These are phyloP conservation scores for Pseudomonodictys pantanalensis DNA, from an alignment of 495 filamentous ascomycete species.

Conservation along the genomic window DNA sequence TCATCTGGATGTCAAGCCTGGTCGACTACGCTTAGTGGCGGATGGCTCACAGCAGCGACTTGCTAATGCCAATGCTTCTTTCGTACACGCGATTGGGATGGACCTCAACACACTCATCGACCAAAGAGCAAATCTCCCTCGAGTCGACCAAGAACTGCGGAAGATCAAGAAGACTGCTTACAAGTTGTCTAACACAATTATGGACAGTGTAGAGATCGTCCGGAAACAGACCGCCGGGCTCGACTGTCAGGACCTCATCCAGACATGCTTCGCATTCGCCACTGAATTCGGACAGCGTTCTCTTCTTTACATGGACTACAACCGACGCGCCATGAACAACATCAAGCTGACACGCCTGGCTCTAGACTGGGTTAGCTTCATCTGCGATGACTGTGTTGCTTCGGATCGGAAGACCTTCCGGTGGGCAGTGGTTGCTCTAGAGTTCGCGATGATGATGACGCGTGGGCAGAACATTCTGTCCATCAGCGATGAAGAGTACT, in stretches of 20 bases:
- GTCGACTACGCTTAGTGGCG: slow-evolving; percentile 83
- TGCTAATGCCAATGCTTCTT: slow-evolving; percentile 69
- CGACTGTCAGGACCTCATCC: slow-evolving; percentile 91
- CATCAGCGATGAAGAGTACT: slow-evolving; percentile 83
- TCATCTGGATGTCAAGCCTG: slow-evolving; percentile 78
- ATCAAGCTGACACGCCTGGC: slow-evolving; percentile 87
- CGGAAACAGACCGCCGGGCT: slow-evolving; percentile 77
- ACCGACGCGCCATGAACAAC: slow-evolving; percentile 92
- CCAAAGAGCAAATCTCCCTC: slow-evolving; percentile 85
- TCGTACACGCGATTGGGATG: slow-evolving; percentile 72
- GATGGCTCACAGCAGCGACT: slow-evolving; percentile 80
- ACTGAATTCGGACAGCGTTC: slow-evolving; percentile 97
- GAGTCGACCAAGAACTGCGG: slow-evolving; percentile 86
- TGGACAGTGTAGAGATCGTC: slow-evolving; percentile 96
- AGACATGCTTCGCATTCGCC: slow-evolving; percentile 98
- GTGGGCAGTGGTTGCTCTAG: slow-evolving; percentile 91
- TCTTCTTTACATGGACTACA: slow-evolving; percentile 87
- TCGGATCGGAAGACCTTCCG: slow-evolving; percentile 95
- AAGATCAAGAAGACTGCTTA: slow-evolving; percentile 95
- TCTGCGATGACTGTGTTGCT: slow-evolving; percentile 93
- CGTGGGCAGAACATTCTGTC: slow-evolving; percentile 84
- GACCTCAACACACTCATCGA: slow-evolving; percentile 85
- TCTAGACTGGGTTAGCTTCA: slow-evolving; percentile 95
- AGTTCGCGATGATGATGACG: slow-evolving; percentile 97
- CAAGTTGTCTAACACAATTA: slow-evolving; percentile 96